These are phyloP conservation scores for Fusarium sacchari DNA, from an alignment of 2,329 filamentous ascomycete genomes.

Conservation along the genomic window DNA sequence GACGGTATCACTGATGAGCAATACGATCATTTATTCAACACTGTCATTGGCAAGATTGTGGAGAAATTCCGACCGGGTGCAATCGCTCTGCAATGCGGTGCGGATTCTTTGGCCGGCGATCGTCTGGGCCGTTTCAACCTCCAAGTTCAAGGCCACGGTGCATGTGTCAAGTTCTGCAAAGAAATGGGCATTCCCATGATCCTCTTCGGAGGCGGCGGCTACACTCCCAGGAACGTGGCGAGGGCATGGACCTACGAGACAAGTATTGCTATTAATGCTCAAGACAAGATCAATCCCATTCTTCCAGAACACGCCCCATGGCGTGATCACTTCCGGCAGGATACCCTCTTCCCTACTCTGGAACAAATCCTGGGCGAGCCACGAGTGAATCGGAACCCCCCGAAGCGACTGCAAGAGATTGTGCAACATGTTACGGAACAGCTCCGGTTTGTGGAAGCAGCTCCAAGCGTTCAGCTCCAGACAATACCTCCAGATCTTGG, in stretches of 20 bases:
- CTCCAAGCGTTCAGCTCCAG: slow-evolving; percentile 87
- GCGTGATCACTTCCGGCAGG: slow-evolving; percentile 87
- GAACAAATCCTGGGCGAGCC: slow-evolving; percentile 74
- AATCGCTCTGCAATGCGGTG: slow-evolving; percentile 95
- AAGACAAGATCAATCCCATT: slow-evolving; percentile 74
- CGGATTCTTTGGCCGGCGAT: slow-evolving; percentile 93
- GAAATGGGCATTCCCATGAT: slow-evolving; percentile 82
- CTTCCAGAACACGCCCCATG: slow-evolving; percentile 86
- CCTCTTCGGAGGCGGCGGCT: slow-evolving; percentile 93
- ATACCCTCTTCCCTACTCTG: slow-evolving; percentile 89
- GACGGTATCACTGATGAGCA: slow-evolving; percentile 93
- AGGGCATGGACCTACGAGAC: slow-evolving; percentile 98
- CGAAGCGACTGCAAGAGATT: slow-evolving; percentile 79
- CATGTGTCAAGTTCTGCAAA: slow-evolving; percentile 91
- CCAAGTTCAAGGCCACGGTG: slow-evolving; percentile 92
- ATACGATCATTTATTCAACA: slow-evolving; percentile 86
- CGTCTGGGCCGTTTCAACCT: slow-evolving; percentile 95
- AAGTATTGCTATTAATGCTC: slow-evolving; percentile 82
- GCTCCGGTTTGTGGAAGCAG: slow-evolving; percentile 82
- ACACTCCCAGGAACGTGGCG: slow-evolving; percentile 95
- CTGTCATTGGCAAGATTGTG: slow-evolving; percentile 80
- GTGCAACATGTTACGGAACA: slow-evolving; percentile 85
- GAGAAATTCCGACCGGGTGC: slow-evolving; percentile 87
- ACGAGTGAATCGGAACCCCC: slow-evolving; percentile 80
- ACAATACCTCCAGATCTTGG: slow-evolving; percentile 81